Evolutionary conservation across 306 rosid genomes (phyloP).

Genomic region (Cucurbita argyrosperma): DNA sequence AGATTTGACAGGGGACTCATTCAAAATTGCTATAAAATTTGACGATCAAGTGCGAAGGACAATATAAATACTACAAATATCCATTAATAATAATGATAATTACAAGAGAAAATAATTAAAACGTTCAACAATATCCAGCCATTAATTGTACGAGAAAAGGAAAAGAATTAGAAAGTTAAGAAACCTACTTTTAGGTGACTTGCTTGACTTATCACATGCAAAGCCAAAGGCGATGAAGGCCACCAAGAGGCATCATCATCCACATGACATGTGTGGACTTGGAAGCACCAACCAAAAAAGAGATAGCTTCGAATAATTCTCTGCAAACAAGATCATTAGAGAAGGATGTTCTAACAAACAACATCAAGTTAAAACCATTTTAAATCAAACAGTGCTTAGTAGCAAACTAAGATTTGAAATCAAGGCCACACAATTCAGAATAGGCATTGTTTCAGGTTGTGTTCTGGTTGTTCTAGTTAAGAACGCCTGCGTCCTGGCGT

Average conservation of each 20-base stretch:
- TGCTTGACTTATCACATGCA: conserved; percentile 4
- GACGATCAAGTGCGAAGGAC: background rate
- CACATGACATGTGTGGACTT: conserved; percentile 4
- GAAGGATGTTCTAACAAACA: background rate
- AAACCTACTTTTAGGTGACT: background rate
- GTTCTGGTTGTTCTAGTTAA: background rate
- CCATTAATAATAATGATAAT: too few relatives aligned
- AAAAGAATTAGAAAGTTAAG: background rate
- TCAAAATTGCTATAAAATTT: background rate
- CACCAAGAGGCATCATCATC: background rate
- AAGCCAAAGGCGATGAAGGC: background rate
- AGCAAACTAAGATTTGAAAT: background rate
- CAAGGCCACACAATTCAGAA: background rate
- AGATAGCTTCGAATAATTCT: background rate
- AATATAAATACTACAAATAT: background rate
- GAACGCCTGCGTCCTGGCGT: background rate
- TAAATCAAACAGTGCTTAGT: background rate
- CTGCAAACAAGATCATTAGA: background rate
- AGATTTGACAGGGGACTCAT: background rate
- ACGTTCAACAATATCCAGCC: background rate
- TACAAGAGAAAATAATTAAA: background rate
- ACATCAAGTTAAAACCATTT: background rate
- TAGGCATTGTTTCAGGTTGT: background rate
- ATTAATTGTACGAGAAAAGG: background rate
- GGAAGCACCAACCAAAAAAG: background rate